Evolutionary conservation across 139 green algal species (phyloP), one percentile per base, ranked within the genome.

Genomic region (Marvania coccoides): DNA sequence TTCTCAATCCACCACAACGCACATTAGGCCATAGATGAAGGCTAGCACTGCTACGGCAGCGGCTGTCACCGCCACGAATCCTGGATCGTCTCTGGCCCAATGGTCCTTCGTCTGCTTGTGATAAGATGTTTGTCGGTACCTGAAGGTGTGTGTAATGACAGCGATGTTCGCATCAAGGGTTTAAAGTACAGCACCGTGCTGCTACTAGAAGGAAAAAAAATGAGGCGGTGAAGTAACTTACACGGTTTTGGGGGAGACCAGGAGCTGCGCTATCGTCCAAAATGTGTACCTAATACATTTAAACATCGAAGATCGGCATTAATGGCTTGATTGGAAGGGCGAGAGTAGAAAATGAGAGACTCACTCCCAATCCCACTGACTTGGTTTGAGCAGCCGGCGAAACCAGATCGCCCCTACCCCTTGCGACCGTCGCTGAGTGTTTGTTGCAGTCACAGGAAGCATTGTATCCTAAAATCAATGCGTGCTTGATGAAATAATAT

Each of bases 31-130:
- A 73, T 96, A 98, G 3, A 83, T 84, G 10, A 58, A 45, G 10
- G 90, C 76, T 47, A 86, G 73, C 3, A 83, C 38, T 0, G 83
- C 81, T 6, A 98, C 76, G 4, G 97, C 80, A 2, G 73, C 47
- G 36, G 70, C 83, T 39, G 59, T 82, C 10, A 98, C 79, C 7
- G 97, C 83, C 2, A 96, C 78, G 76, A 96, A 98, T 0, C 93
- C 94, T 6, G 94, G 94, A 66, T 99, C 94, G 65, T 99, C 94
- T 2, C 94, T 66, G 5, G 93, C 90, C 94, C 94, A 99, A 57
- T 95, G 86, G 59, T 97, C 93, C 63, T 98, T 98, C 0, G 93
- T 98, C 59, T 98, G 88, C 54, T 95, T 97, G 72, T 97, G 93
- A 61, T 98, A 98, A 2, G 91, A 84, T 0, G 90, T 94, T 74